These are phyloP conservation scores for Eutypella sp. DNA, from an alignment of 2,329 filamentous ascomycete genomes.

Conservation along the genomic window DNA sequence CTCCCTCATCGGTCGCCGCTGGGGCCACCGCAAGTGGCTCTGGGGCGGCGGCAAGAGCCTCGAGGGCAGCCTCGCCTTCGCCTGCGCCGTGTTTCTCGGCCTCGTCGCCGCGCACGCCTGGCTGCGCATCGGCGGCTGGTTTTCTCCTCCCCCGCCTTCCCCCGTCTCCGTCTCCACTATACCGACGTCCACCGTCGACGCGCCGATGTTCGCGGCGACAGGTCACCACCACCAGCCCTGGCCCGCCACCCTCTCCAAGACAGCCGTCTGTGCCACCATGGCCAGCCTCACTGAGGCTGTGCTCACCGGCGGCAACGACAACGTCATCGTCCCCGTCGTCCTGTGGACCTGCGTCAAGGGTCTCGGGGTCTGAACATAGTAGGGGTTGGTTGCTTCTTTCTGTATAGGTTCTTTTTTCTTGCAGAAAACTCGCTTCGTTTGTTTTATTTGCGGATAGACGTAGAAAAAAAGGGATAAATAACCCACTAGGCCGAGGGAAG, in stretches of 20 bases:
- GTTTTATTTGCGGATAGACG: too few species aligned
- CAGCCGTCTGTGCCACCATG: conserved; percentile 65
- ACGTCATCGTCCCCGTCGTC: conserved; percentile 91
- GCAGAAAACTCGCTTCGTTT: too few species aligned
- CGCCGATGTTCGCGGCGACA: too few species aligned
- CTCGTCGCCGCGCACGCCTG: conserved; percentile 66
- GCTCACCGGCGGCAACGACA: conserved; percentile 94
- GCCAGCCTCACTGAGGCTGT: conserved; percentile 93
- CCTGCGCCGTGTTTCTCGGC: conserved; percentile 69
- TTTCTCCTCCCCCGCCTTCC: conserved; percentile 45
- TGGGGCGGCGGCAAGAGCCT: conserved; percentile 97
- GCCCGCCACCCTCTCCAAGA: conserved; percentile 60
- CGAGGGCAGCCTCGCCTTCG: conserved; percentile 82
- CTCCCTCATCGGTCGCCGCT: conserved; percentile 81
- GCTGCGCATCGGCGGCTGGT: conserved; percentile 71
- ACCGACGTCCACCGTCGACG: too few species aligned
- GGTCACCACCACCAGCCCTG: background rate
- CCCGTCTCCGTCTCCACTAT: too few species aligned
- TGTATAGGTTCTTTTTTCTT: too few species aligned
- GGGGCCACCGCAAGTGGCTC: conserved; percentile 83
- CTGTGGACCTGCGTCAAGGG: conserved; percentile 90
- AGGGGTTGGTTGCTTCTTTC: too few species aligned
- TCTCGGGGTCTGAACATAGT: conserved; percentile 58
- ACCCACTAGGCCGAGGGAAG: too few species aligned
- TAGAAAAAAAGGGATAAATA: too few species aligned